Evolutionary conservation across 176 grass and related monocot genomes (phyloP), one percentile per base, ranked within the genome.

Genomic region (Zoysia japonica): DNA sequence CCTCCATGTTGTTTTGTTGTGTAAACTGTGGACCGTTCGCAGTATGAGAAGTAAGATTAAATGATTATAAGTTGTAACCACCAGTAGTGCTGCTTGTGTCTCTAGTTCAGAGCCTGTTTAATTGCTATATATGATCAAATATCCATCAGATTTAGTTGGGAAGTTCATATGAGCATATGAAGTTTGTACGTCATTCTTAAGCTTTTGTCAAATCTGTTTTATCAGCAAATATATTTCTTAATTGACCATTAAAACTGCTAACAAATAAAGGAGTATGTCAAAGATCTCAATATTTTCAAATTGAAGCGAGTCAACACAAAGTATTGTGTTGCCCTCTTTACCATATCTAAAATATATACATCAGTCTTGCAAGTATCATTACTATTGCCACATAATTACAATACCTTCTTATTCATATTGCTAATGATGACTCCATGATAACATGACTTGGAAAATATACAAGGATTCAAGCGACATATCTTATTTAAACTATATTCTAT

Each of bases 401-500:
- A 4, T 43, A 71, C 42, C 47, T 71, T 80, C 17, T 80, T 85
- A 81, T 81, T 80, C 48, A 44, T 89, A 12, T 60, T 67, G 7
- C 19, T 82, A 15, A 52, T 77, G 78, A 71, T 11, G 72, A 36
- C 14, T 57, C 60, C 39, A 45, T 72, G 50, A 2, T 73, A 72
- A 72, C 51, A 82, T 8, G 53, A 76, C 65, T 57, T 38, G 9
- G 43, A 3, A 62, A 69, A 70, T 76, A 80, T 42, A 41, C 4
- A 71, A 79, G 8, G 38, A 46, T 74, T 20, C 65, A 77, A 59
- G 77, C 65, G 75, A 11, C 77, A 61, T 57, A 15, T 45, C 42
- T 85, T 88, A 80, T 88, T 88, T 7, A 47, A 80, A 65, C 47
- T 55, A 86, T 62, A 65, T 15, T 54, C 55, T 84, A 68, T 49